Conservation (phyloP, 1,284 basidiomycete species). For the Apiotrichum montevideense region DNA sequence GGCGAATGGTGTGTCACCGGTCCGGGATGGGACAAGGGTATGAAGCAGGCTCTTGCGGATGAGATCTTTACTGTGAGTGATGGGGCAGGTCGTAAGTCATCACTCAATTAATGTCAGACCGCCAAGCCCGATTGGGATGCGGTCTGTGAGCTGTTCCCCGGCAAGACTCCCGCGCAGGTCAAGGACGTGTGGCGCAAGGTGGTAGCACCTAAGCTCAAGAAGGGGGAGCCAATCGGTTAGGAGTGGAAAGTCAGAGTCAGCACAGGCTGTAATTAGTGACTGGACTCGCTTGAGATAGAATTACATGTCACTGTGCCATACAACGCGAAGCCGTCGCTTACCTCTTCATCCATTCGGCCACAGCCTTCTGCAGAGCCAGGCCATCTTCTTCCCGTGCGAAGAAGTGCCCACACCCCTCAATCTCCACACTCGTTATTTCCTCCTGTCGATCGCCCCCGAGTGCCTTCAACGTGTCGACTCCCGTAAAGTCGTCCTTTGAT, state of each 20-base stretch:
- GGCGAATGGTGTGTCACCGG: constrained; percentile 21
- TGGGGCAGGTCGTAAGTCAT: background rate
- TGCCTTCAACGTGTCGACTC: constrained; percentile 12
- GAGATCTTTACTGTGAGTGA: constrained; percentile 19
- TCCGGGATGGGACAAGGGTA: constrained; percentile 12
- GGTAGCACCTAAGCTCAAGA: constrained; percentile 24
- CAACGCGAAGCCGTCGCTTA: background rate
- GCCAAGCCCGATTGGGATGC: constrained; percentile 21
- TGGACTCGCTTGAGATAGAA: background rate
- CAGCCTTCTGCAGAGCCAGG: constrained; percentile 13
- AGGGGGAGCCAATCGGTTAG: constrained; percentile 22
- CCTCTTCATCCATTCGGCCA: constrained; percentile 23
- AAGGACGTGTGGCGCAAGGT: constrained; percentile 36
- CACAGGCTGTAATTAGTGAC: background rate
- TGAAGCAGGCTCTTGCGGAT: constrained; percentile 18
- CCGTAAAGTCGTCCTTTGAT: constrained; percentile 35
- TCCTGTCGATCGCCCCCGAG: constrained; percentile 11
- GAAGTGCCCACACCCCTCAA: constrained; percentile 37
- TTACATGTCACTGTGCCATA: background rate
- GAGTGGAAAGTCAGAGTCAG: too few relatives aligned
- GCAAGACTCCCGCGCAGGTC: constrained; percentile 22
- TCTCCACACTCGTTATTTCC: constrained; percentile 15
- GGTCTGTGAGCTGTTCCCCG: constrained; percentile 13
- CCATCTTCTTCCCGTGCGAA: constrained; percentile 23
- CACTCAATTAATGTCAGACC: constrained; percentile 7